These are phyloP conservation scores for Pestalotiopsis sp. DNA, from an alignment of 2,329 filamentous ascomycete species.

Conservation along the genomic window DNA sequence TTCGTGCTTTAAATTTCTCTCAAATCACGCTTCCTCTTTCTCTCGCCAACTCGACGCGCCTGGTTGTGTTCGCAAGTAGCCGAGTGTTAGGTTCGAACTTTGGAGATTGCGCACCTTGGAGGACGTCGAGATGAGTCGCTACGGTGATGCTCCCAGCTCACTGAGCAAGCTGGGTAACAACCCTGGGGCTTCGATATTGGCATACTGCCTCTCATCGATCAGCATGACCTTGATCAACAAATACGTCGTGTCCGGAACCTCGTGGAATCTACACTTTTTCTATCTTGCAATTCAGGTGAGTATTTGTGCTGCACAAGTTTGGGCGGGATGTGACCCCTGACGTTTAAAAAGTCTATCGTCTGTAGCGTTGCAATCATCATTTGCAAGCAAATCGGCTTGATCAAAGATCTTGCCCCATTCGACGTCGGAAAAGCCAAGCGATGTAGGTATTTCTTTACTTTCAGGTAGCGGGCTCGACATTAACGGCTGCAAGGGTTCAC, in stretches of 20 bases:
- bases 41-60: too few species aligned
- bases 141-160: neutral
- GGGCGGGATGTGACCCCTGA: neutral
- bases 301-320: neutral
- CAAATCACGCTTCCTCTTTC: too few species aligned
- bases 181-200: conserved; percentile 77
- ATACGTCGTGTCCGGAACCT: conserved; percentile 87
- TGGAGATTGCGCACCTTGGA: neutral
- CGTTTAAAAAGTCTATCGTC: conserved; percentile 70
- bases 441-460: conserved; percentile 42
- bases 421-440: conserved; percentile 87
- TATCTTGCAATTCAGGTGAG: conserved; percentile 87
- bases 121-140: conserved; percentile 2
- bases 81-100: too few species aligned
- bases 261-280: conserved; percentile 97
- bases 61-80: too few species aligned
- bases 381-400: conserved; percentile 80
- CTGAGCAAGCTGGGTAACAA: conserved; percentile 64
- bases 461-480: too few species aligned
- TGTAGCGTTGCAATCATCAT: conserved; percentile 82
- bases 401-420: conserved; percentile 80
- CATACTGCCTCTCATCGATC: conserved; percentile 93
- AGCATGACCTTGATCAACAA: conserved; percentile 99
- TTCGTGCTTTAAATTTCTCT: too few species aligned
- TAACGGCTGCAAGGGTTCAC: conserved; percentile 67